These are phyloP conservation scores for Penicillium decumbens DNA, from an alignment of 2,329 filamentous ascomycete genomes.

Conservation along the genomic window DNA sequence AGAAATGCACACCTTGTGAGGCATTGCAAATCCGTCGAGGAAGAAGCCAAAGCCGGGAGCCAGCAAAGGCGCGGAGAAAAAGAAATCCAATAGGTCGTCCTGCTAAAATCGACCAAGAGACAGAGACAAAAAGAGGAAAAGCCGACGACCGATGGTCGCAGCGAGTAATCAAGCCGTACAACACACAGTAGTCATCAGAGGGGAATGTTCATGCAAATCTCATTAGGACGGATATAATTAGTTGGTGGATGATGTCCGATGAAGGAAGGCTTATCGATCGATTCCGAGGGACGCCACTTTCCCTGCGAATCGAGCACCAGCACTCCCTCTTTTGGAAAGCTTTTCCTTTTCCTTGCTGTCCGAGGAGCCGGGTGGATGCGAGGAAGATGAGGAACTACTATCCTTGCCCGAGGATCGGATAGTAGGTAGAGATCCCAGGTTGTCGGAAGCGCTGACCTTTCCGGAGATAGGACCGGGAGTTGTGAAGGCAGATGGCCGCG, in stretches of 20 bases:
- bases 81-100: neutral
- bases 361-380: slow-evolving; percentile 29
- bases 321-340: slow-evolving; percentile 74
- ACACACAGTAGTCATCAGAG: slow-evolving; percentile 14
- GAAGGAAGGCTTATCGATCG: slow-evolving; percentile 31
- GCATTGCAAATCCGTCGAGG: neutral
- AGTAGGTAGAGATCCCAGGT: slow-evolving; percentile 58
- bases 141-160: neutral
- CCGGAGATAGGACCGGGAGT: slow-evolving; percentile 33
- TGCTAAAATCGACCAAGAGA: neutral
- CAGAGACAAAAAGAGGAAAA: neutral
- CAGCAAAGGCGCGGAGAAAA: neutral
- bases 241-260: neutral
- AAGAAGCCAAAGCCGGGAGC: neutral
- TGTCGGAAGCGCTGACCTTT: slow-evolving; percentile 48
- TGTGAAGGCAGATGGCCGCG: slow-evolving; percentile 28
- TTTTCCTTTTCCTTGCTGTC: slow-evolving; percentile 59
- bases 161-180: slow-evolving; percentile 8
- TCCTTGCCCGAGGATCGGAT: slow-evolving; percentile 38
- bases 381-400: slow-evolving; percentile 18
- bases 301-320: slow-evolving; percentile 62
- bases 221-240: slow-evolving; percentile 23
- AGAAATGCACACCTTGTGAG: neutral
- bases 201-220: slow-evolving; percentile 19
- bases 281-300: slow-evolving; percentile 45